These are phyloP conservation scores for Collybiopsis confluens DNA, from an alignment of 768 basidiomycete species.

Conservation along the genomic window DNA sequence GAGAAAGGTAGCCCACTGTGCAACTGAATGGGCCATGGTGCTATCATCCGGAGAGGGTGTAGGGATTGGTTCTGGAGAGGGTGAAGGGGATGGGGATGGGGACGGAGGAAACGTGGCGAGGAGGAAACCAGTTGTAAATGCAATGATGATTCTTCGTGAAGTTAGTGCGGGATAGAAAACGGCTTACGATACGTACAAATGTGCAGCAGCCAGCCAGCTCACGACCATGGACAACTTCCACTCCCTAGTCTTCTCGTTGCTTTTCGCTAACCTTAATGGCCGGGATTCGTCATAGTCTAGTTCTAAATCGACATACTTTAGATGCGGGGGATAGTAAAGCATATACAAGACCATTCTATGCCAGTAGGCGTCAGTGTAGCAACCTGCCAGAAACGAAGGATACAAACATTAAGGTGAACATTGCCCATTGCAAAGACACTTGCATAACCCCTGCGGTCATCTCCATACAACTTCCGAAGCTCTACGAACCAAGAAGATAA, in stretches of 20 bases:
- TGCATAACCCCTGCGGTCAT: constrained; percentile 80
- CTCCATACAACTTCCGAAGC: constrained; percentile 68
- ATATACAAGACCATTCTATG: constrained; percentile 86
- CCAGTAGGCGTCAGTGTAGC: neutral
- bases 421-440: constrained; percentile 76
- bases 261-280: constrained; percentile 39
- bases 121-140: constrained; percentile 60
- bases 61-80: constrained; percentile 32
- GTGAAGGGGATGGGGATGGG: constrained; percentile 26
- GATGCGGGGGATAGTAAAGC: constrained; percentile 82
- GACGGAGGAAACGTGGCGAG: constrained; percentile 39
- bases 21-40: constrained; percentile 11
- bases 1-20: constrained; percentile 78
- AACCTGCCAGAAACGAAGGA: neutral
- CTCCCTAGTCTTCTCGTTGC: constrained; percentile 50
- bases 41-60: constrained; percentile 24
- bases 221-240: constrained; percentile 80
- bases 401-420: constrained; percentile 81
- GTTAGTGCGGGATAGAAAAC: neutral
- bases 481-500: constrained; percentile 33
- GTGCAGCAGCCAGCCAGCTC: constrained; percentile 63
- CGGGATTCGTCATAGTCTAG: constrained; percentile 38
- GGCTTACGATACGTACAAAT: constrained; percentile 55
- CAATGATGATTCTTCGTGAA: constrained; percentile 57
- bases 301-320: constrained; percentile 59